Conservation (phyloP, 2,329 filamentous ascomycete genomes). For the Claviceps quebecensis region DNA sequence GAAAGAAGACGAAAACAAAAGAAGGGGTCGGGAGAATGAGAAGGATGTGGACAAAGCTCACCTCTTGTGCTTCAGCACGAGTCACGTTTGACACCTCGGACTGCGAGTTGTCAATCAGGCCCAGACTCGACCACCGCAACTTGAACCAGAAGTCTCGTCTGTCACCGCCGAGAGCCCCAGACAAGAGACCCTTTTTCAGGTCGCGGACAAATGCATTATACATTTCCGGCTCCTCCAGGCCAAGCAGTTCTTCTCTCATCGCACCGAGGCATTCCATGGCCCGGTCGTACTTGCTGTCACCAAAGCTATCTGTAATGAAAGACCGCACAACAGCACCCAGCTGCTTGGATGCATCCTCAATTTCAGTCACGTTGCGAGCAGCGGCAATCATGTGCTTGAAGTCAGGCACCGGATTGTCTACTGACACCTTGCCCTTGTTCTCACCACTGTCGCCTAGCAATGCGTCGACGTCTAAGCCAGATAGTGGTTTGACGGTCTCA, state of each 20-base stretch:
- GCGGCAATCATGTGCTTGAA: slow-evolving; percentile 67
- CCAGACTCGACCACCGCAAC: slow-evolving; percentile 51
- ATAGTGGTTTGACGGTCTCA: slow-evolving; percentile 67
- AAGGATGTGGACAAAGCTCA: slow-evolving; percentile 15
- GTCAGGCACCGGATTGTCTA: slow-evolving; percentile 71
- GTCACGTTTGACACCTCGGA: slow-evolving; percentile 52
- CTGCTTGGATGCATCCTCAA: slow-evolving; percentile 57
- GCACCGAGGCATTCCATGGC: slow-evolving; percentile 64
- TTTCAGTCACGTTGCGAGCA: slow-evolving; percentile 43
- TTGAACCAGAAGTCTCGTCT: slow-evolving; percentile 72
- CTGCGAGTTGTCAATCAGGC: slow-evolving; percentile 54
- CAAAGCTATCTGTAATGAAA: slow-evolving; percentile 59
- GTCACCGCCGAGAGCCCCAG: slow-evolving; percentile 59
- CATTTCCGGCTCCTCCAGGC: slow-evolving; percentile 57
- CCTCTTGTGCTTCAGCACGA: slow-evolving; percentile 56
- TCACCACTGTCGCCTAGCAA: slow-evolving; percentile 49
- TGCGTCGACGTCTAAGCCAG: slow-evolving; percentile 73
- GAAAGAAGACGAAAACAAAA: background rate
- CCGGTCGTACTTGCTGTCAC: slow-evolving; percentile 58
- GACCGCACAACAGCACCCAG: slow-evolving; percentile 58
- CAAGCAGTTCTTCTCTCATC: slow-evolving; percentile 63
- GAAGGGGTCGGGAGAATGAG: no score
- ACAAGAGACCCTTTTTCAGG: slow-evolving; percentile 59
- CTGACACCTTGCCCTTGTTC: slow-evolving; percentile 29
- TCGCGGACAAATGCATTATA: slow-evolving; percentile 63